Percentiles rank a stretch among this genome's conserved stretches.
These are phyloP conservation scores for Phytophthora ramorum DNA, from an alignment of 352 stramenopile species.

Conservation along the genomic window DNA sequence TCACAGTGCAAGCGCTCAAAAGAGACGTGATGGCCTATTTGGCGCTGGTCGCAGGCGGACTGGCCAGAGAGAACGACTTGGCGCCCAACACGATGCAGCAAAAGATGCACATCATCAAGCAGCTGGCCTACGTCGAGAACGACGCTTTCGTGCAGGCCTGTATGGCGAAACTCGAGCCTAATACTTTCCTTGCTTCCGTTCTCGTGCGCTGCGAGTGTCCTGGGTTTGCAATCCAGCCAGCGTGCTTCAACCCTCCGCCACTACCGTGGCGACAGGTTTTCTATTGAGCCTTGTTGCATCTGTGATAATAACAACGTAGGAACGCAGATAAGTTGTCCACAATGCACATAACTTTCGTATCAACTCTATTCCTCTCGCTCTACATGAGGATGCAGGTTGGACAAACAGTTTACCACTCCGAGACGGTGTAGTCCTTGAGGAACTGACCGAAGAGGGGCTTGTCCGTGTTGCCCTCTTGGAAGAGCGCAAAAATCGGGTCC, in stretches of 20 bases:
- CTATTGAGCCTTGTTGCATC: neutral
- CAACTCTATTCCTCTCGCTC: conserved; percentile 19
- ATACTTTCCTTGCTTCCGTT: conserved; percentile 22
- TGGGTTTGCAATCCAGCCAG: conserved; percentile 14
- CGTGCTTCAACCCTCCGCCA: conserved; percentile 10
- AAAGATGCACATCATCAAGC: conserved; percentile 30
- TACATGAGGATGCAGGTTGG: neutral
- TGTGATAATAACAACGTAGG: neutral
- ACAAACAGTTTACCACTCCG: conserved; percentile 59
- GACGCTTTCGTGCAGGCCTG: conserved; percentile 46
- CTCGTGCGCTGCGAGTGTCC: conserved; percentile 17
- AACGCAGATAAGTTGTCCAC: neutral
- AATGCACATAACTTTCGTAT: conserved; percentile 2
- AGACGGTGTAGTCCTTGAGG: conserved; percentile 79
- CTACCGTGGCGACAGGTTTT: conserved; percentile 9
- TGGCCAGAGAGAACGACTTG: conserved; percentile 25
- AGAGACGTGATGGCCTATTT: conserved; percentile 33
- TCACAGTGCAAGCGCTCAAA: conserved; percentile 32
- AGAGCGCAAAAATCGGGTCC: conserved; percentile 92
- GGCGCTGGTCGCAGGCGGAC: conserved; percentile 27
- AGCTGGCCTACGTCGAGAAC: conserved; percentile 41
- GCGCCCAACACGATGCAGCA: conserved; percentile 38
- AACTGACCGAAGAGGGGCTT: conserved; percentile 70
- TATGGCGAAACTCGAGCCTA: conserved; percentile 26
- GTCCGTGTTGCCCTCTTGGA: conserved; percentile 51